Evolutionary conservation across 1,284 basidiomycete genomes (phyloP).

Genomic region (Naganishia sp.): DNA sequence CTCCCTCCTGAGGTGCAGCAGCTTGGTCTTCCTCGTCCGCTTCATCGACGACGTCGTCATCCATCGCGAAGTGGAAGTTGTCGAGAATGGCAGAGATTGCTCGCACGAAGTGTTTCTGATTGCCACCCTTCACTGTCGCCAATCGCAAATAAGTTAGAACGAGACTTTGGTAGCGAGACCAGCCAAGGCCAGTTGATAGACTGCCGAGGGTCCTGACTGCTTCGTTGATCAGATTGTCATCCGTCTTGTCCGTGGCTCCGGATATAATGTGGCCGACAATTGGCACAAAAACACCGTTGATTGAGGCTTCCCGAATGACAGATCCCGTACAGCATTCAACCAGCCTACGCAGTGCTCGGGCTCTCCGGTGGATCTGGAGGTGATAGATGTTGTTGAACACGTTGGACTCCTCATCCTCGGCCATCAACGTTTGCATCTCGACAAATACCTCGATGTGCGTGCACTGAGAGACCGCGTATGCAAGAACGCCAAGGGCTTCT

Average conservation of each 20-base stretch:
- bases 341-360: constrained; percentile 81
- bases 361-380: constrained; percentile 88
- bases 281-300: constrained; percentile 84
- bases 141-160: constrained; percentile 80
- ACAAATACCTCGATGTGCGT: constrained; percentile 63
- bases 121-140: constrained; percentile 68
- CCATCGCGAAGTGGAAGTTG: constrained; percentile 87
- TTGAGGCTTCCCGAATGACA: constrained; percentile 67
- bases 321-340: constrained; percentile 76
- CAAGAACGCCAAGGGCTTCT: constrained; percentile 80
- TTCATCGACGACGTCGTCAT: constrained; percentile 42
- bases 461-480: constrained; percentile 72
- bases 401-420: constrained; percentile 88
- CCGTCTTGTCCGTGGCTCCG: constrained; percentile 65
- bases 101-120: constrained; percentile 82
- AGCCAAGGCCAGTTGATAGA: constrained; percentile 72
- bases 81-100: constrained; percentile 83
- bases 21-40: constrained; percentile 37
- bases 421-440: constrained; percentile 81
- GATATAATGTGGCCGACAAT: constrained; percentile 80
- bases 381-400: constrained; percentile 98
- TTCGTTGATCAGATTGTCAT: constrained; percentile 90
- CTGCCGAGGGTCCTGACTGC: constrained; percentile 76
- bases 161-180: constrained; percentile 81
- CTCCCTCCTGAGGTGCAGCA: constrained; percentile 42